Base-by-base conservation (phyloP, 2,329 filamentous ascomycete genomes). In the Aspergillus bombycis region DNA sequence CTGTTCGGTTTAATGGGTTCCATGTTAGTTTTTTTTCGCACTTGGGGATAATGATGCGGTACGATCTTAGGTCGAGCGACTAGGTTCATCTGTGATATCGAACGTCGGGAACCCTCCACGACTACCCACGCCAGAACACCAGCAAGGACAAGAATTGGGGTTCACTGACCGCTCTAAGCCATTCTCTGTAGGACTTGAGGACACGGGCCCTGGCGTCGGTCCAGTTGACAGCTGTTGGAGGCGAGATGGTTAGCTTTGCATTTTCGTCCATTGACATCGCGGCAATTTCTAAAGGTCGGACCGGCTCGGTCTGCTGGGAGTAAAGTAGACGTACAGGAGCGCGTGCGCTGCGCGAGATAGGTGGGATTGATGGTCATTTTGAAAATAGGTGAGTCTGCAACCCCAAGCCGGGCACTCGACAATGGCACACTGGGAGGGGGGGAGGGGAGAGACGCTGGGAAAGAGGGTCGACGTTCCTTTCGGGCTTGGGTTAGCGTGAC, bases 311-410 rank as follows among this genome's bases (percentile, higher is more conserved):
- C 46, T 14, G 23, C 61, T 32, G 43, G 7, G 62, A 61, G 56
- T 60, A 56, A 57, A 56, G 11, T 45, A 46, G 45, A 82, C 90
- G 80, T 80, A 94, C 91, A 94, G 77, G 91, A 88, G 79, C 89
- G 87, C 81, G 91, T 91, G 81, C 86, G 87, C 80, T 91, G 88
- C 76, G 91, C 94, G 77, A 97, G 92, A 82, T 94, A 93, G 66
- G 94, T 97, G 71, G 94, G 93, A 81, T 93, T 91, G 82, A 97
- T 93, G 79, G 93, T 89, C 91, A 94, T 94, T 72, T 75, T 85
- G 82, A 62, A 41, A 43, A 11, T 52, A 63, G 57, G 41, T 54
- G 28, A 52, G 45, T 30, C 21, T 48, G 14, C 7, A 43, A 32
- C 26, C 59, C 30, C 52, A 56, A 23, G 52, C 28, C 52, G 57